Evolutionary conservation across 2,329 filamentous ascomycete species (phyloP).

Genomic region (Ascochyta viciae-villosae): DNA sequence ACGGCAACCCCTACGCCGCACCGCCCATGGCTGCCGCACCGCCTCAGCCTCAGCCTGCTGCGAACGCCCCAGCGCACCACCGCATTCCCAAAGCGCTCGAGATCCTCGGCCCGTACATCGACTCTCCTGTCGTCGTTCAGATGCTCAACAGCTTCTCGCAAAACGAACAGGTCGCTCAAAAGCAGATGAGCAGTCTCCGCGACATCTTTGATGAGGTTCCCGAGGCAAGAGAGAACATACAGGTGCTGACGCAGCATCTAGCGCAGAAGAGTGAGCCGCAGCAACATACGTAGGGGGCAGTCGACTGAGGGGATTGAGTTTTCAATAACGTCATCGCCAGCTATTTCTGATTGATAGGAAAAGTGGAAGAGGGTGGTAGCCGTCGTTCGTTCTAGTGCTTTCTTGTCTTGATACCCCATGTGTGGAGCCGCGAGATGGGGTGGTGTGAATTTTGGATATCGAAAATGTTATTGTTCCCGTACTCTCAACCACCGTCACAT

Average conservation of each 20-base stretch:
- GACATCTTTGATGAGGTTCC: conserved; percentile 72
- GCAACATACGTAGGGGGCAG: conserved; percentile 4
- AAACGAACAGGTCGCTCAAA: conserved; percentile 44
- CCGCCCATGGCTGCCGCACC: conserved; percentile 17
- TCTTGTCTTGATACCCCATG: conserved; percentile 19
- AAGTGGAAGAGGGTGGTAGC: background rate
- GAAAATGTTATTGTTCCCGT: conserved; percentile 8
- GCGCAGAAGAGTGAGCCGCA: conserved; percentile 13
- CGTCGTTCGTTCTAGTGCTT: conserved; percentile 10
- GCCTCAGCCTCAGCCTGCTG: conserved; percentile 7
- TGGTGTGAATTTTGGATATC: conserved; percentile 10
- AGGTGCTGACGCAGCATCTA: conserved; percentile 33
- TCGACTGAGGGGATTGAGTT: background rate
- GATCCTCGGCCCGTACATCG: conserved; percentile 54
- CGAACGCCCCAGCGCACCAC: conserved; percentile 31
- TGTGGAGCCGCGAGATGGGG: conserved; percentile 11
- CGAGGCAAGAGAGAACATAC: conserved; percentile 66
- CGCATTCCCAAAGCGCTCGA: conserved; percentile 48
- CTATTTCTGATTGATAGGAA: background rate
- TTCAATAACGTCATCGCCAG: background rate
- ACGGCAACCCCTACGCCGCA: conserved; percentile 30
- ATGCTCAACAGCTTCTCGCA: conserved; percentile 44
- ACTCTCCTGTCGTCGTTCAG: conserved; percentile 51
- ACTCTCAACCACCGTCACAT: background rate
- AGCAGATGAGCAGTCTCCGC: conserved; percentile 77